Evolutionary conservation across 176 grass and related monocot genomes (phyloP).

Genomic region (Oryza nivara): DNA sequence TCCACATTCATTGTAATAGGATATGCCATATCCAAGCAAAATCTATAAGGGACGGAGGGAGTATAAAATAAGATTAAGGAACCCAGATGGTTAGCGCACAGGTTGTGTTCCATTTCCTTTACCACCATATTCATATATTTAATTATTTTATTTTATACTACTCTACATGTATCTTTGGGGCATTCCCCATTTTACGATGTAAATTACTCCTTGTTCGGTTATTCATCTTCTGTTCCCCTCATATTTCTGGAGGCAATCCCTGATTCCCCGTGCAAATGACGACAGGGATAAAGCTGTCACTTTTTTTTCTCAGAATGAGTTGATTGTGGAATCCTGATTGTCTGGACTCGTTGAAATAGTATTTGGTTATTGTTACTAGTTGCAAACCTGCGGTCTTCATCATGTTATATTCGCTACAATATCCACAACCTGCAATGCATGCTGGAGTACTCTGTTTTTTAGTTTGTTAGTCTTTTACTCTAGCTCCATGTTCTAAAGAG

Average conservation of each 20-base stretch:
- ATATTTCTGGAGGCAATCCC: background rate
- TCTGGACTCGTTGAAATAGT: background rate
- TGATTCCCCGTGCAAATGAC: background rate
- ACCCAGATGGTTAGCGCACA: background rate
- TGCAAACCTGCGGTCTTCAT: background rate
- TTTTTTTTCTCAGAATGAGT: background rate
- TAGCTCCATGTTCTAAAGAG: background rate
- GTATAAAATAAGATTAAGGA: slow-evolving; percentile 48
- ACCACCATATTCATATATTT: background rate
- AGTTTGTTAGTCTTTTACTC: background rate
- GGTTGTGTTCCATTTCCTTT: background rate
- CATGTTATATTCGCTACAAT: background rate
- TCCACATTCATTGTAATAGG: too few species aligned
- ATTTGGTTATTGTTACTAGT: background rate
- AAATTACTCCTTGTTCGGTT: background rate
- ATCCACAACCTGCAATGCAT: background rate
- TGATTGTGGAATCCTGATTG: background rate
- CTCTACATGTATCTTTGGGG: background rate
- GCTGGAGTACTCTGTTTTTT: background rate
- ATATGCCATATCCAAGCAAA: too few species aligned
- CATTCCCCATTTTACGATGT: background rate
- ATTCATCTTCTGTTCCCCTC: background rate
- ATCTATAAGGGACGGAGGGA: too few species aligned
- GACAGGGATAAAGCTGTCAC: too few species aligned
- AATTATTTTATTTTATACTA: background rate